phyloP scores from a whole-genome alignment of 2,329 filamentous ascomycete species.

The Colletotrichum endophyticum region DNA sequence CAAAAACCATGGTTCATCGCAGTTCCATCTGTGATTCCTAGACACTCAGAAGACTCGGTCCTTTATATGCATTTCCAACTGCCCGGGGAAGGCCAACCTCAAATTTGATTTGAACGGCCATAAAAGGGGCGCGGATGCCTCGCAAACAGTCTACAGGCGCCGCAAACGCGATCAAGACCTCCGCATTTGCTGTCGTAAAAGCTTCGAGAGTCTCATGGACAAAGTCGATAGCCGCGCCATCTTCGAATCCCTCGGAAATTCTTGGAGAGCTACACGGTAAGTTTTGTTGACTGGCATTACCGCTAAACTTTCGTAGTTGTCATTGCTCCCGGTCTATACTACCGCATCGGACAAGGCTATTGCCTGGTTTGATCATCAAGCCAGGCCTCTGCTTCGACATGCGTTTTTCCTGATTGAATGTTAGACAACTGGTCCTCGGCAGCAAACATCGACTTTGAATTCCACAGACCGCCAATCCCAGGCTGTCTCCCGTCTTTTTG shows the following conservation, averaged over 20 bases:
- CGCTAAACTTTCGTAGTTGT: neutral
- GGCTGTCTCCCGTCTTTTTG: neutral
- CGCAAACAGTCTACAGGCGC: neutral
- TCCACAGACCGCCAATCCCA: neutral
- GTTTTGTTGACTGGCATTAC: neutral
- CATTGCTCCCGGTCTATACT: rapidly evolving
- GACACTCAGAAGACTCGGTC: neutral
- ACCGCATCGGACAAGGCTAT: neutral
- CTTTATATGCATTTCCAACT: neutral
- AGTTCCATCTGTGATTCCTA: neutral
- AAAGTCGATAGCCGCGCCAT: neutral
- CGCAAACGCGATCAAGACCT: neutral
- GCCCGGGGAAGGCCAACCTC: neutral
- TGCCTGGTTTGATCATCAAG: no score
- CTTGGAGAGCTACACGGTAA: neutral
- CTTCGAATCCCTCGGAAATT: neutral
- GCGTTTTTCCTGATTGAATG: no score
- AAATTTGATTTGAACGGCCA: neutral
- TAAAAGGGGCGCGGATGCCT: neutral
- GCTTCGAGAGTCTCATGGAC: neutral
- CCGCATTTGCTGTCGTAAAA: neutral
- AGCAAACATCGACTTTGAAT: no score
- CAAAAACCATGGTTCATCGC: neutral
- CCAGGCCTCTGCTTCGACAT: neutral
- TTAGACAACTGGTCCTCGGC: no score